Evolutionary conservation across 2,329 filamentous ascomycete species (phyloP).

Genomic region (Botrytis paeoniae): DNA sequence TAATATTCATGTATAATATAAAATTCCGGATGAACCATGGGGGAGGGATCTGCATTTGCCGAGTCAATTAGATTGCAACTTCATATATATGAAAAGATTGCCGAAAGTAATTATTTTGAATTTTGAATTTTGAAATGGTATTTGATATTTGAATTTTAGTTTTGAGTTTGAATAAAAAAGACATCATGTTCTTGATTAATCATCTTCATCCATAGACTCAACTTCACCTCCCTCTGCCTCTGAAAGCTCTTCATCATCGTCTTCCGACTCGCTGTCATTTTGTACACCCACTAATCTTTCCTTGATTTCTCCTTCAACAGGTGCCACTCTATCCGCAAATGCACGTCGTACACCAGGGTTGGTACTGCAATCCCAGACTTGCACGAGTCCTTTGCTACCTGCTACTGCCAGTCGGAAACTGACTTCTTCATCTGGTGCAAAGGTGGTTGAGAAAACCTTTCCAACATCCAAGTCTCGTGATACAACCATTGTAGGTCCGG

Average conservation of each 20-base stretch:
- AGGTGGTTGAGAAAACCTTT: constrained; percentile 87
- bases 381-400: constrained; percentile 87
- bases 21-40: background rate
- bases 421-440: constrained; percentile 86
- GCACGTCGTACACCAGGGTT: constrained; percentile 81
- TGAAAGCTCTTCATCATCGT: constrained; percentile 57
- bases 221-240: constrained; percentile 49
- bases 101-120: background rate
- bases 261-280: constrained; percentile 51
- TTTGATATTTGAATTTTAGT: background rate
- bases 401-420: constrained; percentile 90
- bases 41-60: background rate
- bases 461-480: constrained; percentile 90
- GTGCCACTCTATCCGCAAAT: constrained; percentile 71
- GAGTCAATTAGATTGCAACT: background rate
- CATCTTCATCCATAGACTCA: constrained; percentile 57
- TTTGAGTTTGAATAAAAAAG: background rate
- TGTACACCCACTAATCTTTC: constrained; percentile 77
- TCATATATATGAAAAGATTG: background rate
- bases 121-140: background rate
- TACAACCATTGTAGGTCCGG: constrained; percentile 85
- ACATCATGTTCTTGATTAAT: constrained; percentile 29
- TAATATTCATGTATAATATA: background rate
- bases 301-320: constrained; percentile 58
- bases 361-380: constrained; percentile 79